A percentile compares a stretch with the other conserved stretches of the same genome.
These are phyloP conservation scores for Saccharomyces hybrid DNA, from an alignment of 1,139 yeast genomes.

Conservation along the genomic window DNA sequence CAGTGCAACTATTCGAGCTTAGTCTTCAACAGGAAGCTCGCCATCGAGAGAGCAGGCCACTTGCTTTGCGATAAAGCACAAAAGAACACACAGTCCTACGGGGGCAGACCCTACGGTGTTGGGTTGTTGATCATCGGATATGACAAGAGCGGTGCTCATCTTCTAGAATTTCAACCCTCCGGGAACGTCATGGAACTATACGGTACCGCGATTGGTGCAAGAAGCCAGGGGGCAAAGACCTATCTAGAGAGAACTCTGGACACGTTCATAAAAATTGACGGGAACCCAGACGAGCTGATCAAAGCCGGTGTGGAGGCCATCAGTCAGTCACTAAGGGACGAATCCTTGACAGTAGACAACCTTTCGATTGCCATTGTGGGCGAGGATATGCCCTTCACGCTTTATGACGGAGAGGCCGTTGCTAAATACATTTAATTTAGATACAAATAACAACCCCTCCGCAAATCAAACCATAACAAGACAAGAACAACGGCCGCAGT, in stretches of 20 bases:
- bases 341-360: conserved; percentile 75
- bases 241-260: conserved; percentile 83
- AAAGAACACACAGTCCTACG: conserved; percentile 90
- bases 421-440: conserved; percentile 41
- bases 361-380: conserved; percentile 92
- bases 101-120: conserved; percentile 96
- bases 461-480: not conserved
- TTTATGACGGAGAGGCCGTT: conserved; percentile 82
- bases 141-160: conserved; percentile 91
- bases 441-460: not conserved
- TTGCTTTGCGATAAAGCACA: conserved; percentile 95
- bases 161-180: conserved; percentile 91
- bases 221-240: conserved; percentile 97
- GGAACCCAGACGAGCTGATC: conserved; percentile 61
- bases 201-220: conserved; percentile 96
- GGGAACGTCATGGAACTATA: conserved; percentile 87
- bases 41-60: conserved; percentile 75
- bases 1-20: conserved; percentile 85
- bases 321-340: conserved; percentile 92
- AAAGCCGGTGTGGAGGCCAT: conserved; percentile 85
- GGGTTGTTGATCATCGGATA: conserved; percentile 87
- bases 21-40: conserved; percentile 83
- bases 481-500: not conserved
- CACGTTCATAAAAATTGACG: conserved; percentile 48
- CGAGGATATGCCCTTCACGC: conserved; percentile 60